Evolutionary conservation across 2,329 filamentous ascomycete species (phyloP).

Genomic region (Seiridium unicorne): DNA sequence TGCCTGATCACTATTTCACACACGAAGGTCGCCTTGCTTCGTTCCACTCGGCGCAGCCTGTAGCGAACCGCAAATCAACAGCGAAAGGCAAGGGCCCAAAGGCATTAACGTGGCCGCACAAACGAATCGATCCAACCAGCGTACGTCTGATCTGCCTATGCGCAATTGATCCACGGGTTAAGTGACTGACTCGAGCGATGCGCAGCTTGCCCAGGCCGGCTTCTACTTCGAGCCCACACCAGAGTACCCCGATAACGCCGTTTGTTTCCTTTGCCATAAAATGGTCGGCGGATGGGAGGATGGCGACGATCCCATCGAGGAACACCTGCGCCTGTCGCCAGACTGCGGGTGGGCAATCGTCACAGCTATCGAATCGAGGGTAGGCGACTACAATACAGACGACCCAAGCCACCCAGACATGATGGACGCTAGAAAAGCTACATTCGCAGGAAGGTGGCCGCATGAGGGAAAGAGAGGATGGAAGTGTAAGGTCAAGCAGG

Average conservation of each 20-base stretch:
- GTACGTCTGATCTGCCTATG: constrained; percentile 40
- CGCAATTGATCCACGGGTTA: not conserved
- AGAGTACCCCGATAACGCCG: constrained; percentile 79
- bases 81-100: constrained; percentile 58
- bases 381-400: constrained; percentile 62
- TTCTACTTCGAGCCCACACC: constrained; percentile 83
- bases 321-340: constrained; percentile 81
- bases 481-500: constrained; percentile 88
- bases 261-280: constrained; percentile 84
- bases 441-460: constrained; percentile 84
- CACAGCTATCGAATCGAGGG: constrained; percentile 58
- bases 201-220: constrained; percentile 81
- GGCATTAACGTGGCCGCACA: constrained; percentile 75
- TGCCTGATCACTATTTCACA: constrained; percentile 54
- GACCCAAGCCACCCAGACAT: constrained; percentile 74
- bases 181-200: constrained; percentile 5
- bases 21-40: constrained; percentile 77
- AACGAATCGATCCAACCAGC: constrained; percentile 61
- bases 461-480: constrained; percentile 85
- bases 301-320: constrained; percentile 76
- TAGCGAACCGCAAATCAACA: constrained; percentile 69
- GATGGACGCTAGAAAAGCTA: constrained; percentile 38
- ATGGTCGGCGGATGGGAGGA: constrained; percentile 90
- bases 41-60: constrained; percentile 66
- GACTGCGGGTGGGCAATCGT: constrained; percentile 86